These are phyloP conservation scores for Wallacemonas sp. DNA, from an alignment of 208 protist genomes.

Conservation along the genomic window DNA sequence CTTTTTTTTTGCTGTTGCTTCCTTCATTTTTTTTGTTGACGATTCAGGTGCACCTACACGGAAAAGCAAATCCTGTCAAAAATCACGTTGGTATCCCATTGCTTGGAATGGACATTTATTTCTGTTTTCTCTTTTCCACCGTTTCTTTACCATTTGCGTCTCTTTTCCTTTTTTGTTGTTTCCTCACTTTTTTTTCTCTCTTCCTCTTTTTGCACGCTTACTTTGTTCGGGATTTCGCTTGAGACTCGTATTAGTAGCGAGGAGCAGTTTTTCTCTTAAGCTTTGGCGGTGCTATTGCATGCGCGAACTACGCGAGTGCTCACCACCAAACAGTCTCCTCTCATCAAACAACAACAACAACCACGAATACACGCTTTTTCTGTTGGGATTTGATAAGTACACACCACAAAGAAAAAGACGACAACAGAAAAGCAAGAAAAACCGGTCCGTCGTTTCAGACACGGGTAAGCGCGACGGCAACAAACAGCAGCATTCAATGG, in stretches of 20 bases:
- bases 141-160: conserved; percentile 13
- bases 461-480: no score
- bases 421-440: neutral
- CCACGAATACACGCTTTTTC: no score
- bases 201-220: conserved; percentile 5
- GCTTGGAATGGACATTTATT: no score
- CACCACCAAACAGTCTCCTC: conserved; percentile 4
- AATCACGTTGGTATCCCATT: no score
- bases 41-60: no score
- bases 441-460: neutral
- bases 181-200: neutral
- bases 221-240: conserved; percentile 3
- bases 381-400: neutral
- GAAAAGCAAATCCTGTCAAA: no score
- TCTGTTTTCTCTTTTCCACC: conserved; percentile 19
- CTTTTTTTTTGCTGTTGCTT: no score
- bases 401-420: neutral
- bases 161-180: conserved; percentile 11
- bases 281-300: no score
- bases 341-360: neutral
- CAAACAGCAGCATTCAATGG: no score
- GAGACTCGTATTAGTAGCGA: conserved; percentile 8
- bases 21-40: no score
- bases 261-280: neutral
- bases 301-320: neutral